These are phyloP conservation scores for Moelleriella libera DNA, from an alignment of 2,329 filamentous ascomycete species.

Conservation along the genomic window DNA sequence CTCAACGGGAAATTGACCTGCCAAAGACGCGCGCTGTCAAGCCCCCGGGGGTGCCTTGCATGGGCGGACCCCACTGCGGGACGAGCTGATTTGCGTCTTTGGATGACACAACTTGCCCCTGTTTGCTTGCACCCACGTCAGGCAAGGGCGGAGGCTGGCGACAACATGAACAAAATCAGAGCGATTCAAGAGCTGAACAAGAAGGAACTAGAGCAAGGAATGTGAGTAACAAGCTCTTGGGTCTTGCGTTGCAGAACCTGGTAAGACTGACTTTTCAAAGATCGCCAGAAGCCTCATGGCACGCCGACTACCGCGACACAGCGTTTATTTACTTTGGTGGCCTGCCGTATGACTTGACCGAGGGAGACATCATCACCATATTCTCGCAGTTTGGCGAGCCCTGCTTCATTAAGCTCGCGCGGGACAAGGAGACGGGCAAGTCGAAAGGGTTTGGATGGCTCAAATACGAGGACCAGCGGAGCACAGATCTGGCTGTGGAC, in stretches of 20 bases:
- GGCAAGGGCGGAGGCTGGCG: no score
- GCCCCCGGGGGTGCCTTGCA: constrained; percentile 8
- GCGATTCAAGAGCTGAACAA: constrained; percentile 89
- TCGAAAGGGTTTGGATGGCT: constrained; percentile 90
- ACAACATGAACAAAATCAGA: constrained; percentile 80
- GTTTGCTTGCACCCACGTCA: no score
- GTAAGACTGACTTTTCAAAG: constrained; percentile 26
- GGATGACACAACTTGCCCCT: no score
- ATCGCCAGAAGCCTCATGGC: constrained; percentile 81
- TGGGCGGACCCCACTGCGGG: neutral
- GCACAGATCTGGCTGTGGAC: constrained; percentile 89
- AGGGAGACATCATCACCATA: constrained; percentile 91
- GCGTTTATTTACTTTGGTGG: constrained; percentile 95
- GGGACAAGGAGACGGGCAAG: constrained; percentile 94
- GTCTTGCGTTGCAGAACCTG: no score
- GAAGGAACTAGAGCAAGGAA: constrained; percentile 78
- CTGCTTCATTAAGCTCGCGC: constrained; percentile 78
- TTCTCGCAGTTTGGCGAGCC: constrained; percentile 97
- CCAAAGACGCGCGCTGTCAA: neutral
- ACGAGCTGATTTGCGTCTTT: neutral
- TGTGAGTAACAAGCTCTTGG: constrained; percentile 34
- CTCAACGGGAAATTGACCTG: neutral
- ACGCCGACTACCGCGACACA: constrained; percentile 93
- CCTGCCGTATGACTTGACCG: constrained; percentile 79
- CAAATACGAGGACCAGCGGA: constrained; percentile 96